phyloP scores from a whole-genome alignment of 176 grass and related monocot genomes.

The Rhipidocladum racemiflorum region DNA sequence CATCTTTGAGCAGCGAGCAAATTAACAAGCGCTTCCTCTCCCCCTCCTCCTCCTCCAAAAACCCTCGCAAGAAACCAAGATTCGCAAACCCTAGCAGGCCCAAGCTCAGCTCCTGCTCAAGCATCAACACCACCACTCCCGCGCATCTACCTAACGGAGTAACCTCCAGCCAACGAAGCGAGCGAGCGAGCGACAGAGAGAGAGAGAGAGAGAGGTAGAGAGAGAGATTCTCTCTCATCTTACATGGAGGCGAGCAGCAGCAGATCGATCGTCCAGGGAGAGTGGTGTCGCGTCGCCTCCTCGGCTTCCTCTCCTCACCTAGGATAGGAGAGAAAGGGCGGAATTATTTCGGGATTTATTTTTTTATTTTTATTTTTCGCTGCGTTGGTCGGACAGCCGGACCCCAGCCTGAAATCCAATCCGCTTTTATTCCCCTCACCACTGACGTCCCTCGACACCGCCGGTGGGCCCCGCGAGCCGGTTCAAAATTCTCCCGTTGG shows the following conservation, averaged over 20 bases:
- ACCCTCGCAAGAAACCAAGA: neutral
- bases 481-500: too few species aligned
- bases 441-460: too few species aligned
- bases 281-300: slow-evolving; percentile 17
- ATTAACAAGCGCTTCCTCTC: neutral
- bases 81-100: slow-evolving; percentile 41
- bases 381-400: slow-evolving; percentile 13
- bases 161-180: neutral
- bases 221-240: neutral
- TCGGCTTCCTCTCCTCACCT: neutral
- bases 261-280: neutral
- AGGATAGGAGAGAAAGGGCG: neutral
- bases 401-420: slow-evolving; percentile 9
- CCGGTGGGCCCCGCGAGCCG: too few species aligned
- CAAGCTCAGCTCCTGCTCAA: neutral
- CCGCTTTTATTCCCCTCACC: too few species aligned
- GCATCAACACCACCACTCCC: neutral
- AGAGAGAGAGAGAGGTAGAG: neutral
- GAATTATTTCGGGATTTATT: slow-evolving; percentile 13
- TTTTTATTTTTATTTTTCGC: neutral
- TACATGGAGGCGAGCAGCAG: slow-evolving; percentile 1
- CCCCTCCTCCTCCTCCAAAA: neutral
- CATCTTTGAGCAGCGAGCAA: neutral
- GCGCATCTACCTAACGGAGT: neutral
- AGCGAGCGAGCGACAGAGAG: too few species aligned